A percentile compares a stretch with the other conserved stretches of the same genome.
These are phyloP conservation scores for Metarhizium anisopliae DNA, from an alignment of 2,329 filamentous ascomycete species.

Conservation along the genomic window DNA sequence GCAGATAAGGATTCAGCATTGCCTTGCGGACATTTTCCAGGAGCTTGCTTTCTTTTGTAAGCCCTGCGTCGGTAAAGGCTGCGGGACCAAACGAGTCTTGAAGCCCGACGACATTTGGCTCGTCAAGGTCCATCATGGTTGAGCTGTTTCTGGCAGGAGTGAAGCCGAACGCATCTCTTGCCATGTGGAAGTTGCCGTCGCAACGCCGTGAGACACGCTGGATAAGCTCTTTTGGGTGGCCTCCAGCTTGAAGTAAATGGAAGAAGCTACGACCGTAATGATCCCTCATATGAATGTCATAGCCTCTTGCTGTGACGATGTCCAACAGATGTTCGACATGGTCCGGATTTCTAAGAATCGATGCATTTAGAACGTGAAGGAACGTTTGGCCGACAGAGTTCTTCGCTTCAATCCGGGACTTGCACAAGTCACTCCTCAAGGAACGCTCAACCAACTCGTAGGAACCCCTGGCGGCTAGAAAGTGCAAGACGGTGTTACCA, in stretches of 20 bases:
- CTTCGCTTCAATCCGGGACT: constrained; percentile 14
- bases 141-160: constrained; percentile 11
- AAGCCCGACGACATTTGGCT: constrained; percentile 2
- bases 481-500: constrained; percentile 38
- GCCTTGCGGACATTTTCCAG: constrained; percentile 14
- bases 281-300: constrained; percentile 31
- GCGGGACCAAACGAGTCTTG: constrained; percentile 3
- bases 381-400: constrained; percentile 42
- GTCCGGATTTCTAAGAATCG: constrained; percentile 22
- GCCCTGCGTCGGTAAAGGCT: constrained; percentile 2
- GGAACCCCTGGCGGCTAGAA: constrained; percentile 29
- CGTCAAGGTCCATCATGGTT: constrained; percentile 5
- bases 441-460: constrained; percentile 19
- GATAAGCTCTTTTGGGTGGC: constrained; percentile 17
- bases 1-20: constrained; percentile 8
- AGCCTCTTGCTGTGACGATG: constrained; percentile 10
- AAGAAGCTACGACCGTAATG: constrained; percentile 45
- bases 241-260: constrained; percentile 27
- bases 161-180: constrained; percentile 41
- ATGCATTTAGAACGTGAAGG: constrained; percentile 31
- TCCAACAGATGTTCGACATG: constrained; percentile 20
- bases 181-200: constrained; percentile 21
- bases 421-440: constrained; percentile 11
- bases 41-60: constrained; percentile 13
- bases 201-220: constrained; percentile 26